Conservation (phyloP, 192 early-diverging fungal genomes). For the Backusella circina region DNA sequence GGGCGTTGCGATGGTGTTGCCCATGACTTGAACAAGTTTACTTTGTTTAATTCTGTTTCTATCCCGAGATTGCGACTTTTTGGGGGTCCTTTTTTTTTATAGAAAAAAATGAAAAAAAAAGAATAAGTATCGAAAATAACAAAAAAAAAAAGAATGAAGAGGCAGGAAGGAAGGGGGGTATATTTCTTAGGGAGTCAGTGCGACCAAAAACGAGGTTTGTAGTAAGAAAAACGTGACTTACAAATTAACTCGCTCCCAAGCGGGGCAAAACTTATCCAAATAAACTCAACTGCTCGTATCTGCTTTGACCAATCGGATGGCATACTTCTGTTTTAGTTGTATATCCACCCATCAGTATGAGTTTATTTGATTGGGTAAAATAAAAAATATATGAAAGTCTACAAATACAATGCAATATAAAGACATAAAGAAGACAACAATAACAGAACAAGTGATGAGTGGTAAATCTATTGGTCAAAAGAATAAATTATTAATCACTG, state of each 20-base stretch:
- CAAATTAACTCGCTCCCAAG: neutral
- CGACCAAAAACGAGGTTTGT: neutral
- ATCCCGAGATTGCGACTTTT: neutral
- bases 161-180: neutral
- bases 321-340: neutral
- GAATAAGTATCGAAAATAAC: neutral
- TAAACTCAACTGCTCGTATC: neutral
- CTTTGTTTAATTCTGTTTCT: neutral
- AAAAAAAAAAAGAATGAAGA: neutral
- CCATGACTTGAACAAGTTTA: constrained; percentile 8
- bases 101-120: neutral
- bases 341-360: no score
- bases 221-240: neutral
- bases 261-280: neutral
- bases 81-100: neutral
- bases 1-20: constrained; percentile 23
- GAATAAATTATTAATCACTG: no score
- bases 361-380: no score
- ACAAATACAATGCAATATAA: no score
- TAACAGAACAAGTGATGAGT: no score
- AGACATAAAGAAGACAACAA: no score
- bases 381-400: no score
- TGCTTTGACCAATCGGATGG: neutral
- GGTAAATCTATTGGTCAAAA: no score
- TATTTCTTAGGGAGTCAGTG: neutral